phyloP scores from a whole-genome alignment of 2,329 filamentous ascomycete genomes.

The Ascochyta viciae-villosae region DNA sequence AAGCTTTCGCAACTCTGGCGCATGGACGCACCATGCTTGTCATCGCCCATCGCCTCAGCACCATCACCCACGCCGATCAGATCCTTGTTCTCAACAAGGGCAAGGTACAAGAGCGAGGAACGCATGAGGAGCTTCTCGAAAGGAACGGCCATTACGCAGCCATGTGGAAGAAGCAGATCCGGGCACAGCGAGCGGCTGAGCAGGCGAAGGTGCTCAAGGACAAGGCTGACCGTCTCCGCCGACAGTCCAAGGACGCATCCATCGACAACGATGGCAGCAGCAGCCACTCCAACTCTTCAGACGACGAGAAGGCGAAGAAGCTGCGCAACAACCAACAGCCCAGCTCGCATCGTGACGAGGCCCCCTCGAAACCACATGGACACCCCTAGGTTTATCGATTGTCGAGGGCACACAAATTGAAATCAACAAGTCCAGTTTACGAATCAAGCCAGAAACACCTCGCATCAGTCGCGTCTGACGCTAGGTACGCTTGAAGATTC shows the following conservation, averaged over 20 bases:
- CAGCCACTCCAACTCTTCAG: conserved; percentile 40
- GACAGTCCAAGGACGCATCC: conserved; percentile 56
- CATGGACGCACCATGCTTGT: conserved; percentile 90
- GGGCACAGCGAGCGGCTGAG: conserved; percentile 58
- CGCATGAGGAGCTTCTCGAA: conserved; percentile 59
- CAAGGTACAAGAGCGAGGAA: conserved; percentile 59
- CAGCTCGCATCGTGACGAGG: conserved; percentile 21
- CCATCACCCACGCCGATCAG: conserved; percentile 63
- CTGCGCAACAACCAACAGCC: conserved; percentile 10
- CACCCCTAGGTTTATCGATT: conserved; percentile 31
- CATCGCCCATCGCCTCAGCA: conserved; percentile 77
- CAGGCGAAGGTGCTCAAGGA: conserved; percentile 58
- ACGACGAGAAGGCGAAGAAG: conserved; percentile 42
- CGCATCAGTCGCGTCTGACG: neutral
- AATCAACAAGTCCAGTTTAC: neutral
- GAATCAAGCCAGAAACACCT: neutral
- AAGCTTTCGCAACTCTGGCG: conserved; percentile 80
- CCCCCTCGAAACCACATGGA: conserved; percentile 34
- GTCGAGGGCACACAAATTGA: neutral
- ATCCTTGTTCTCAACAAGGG: conserved; percentile 64
- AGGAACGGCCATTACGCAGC: conserved; percentile 54
- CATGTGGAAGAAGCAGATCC: conserved; percentile 63
- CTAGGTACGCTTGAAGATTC: neutral
- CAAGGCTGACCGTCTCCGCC: conserved; percentile 57
- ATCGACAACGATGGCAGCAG: conserved; percentile 51